A percentile compares a stretch with the other conserved stretches of the same genome.
phyloP scores from a whole-genome alignment of 805 yeast genomes.

The Gaillardinia entomophila region DNA sequence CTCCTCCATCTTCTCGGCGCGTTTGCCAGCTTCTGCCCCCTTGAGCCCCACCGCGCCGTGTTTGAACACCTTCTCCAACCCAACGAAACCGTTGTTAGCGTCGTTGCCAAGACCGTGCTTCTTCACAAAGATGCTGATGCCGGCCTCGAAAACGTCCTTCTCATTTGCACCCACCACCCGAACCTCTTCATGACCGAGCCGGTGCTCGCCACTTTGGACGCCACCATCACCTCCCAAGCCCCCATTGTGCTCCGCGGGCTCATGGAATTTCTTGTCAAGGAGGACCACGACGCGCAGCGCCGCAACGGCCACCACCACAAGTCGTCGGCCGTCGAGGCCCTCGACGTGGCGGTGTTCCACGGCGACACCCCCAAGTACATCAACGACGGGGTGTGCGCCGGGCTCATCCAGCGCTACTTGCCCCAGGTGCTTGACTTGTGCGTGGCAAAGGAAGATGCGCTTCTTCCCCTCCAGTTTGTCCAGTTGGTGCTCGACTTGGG shows the following conservation, averaged over 20 bases:
- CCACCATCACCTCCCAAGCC: conserved; percentile 40
- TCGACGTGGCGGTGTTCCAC: conserved; percentile 49
- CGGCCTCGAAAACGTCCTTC: conserved; percentile 46
- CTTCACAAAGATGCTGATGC: conserved; percentile 41
- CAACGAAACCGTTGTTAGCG: conserved; percentile 51
- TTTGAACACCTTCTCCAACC: conserved; percentile 40
- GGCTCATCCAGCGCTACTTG: conserved; percentile 61
- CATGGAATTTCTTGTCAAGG: conserved; percentile 50
- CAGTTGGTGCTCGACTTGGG: conserved; percentile 58
- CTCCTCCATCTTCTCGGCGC: conserved; percentile 61
- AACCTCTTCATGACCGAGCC: conserved; percentile 57
- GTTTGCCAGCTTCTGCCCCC: conserved; percentile 65
- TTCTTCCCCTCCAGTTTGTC: conserved; percentile 49
- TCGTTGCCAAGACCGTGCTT: conserved; percentile 30
- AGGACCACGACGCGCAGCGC: conserved; percentile 42
- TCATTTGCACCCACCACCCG: conserved; percentile 58
- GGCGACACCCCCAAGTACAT: conserved; percentile 44
- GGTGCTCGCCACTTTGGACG: conserved; percentile 47
- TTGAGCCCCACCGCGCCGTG: conserved; percentile 39
- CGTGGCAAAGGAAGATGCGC: conserved; percentile 42
- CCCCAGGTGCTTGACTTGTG: conserved; percentile 44
- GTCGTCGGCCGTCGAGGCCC: conserved; percentile 22
- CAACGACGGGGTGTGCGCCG: conserved; percentile 70
- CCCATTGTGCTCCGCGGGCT: conserved; percentile 53
- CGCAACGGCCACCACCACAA: conserved; percentile 35